Conservation (phyloP, 2,329 filamentous ascomycete species). For the Pseudogymnoascus sp. region DNA sequence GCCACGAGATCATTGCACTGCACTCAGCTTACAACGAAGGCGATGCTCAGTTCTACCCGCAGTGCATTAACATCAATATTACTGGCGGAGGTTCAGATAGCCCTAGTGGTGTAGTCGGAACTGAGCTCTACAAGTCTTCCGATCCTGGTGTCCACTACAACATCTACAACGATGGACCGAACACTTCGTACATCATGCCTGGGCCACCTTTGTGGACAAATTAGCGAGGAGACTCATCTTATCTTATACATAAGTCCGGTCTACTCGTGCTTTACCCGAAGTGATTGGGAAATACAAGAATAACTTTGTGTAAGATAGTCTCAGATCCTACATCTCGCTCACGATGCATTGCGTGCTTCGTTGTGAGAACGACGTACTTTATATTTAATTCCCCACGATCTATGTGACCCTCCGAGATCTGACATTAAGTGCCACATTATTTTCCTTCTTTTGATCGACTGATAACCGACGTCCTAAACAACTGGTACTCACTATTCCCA, state of each 20-base stretch:
- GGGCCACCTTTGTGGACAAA: conserved; percentile 27
- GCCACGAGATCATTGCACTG: conserved; percentile 20
- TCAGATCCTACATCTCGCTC: too few species aligned
- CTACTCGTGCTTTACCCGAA: not conserved
- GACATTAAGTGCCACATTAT: too few species aligned
- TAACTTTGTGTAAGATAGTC: not conserved
- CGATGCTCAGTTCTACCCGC: conserved; percentile 29
- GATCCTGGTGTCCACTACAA: conserved; percentile 36
- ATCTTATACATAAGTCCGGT: not conserved
- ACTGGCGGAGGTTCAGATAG: conserved; percentile 15
- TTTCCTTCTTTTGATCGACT: too few species aligned
- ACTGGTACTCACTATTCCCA: too few species aligned
- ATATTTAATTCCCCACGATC: too few species aligned
- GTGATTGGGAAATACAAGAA: not conserved
- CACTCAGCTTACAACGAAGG: conserved; percentile 26
- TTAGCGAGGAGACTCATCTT: not conserved
- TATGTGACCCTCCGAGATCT: too few species aligned
- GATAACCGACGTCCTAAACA: too few species aligned
- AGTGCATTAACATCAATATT: conserved; percentile 19
- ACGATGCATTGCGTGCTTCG: too few species aligned
- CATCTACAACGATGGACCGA: conserved; percentile 29
- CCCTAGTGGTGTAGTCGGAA: conserved; percentile 30
- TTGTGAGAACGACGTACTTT: too few species aligned
- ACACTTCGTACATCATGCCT: conserved; percentile 28
- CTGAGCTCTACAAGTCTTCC: conserved; percentile 32